phyloP scores from a whole-genome alignment of 441 rosid species.

The Arabidopsis lyrata region DNA sequence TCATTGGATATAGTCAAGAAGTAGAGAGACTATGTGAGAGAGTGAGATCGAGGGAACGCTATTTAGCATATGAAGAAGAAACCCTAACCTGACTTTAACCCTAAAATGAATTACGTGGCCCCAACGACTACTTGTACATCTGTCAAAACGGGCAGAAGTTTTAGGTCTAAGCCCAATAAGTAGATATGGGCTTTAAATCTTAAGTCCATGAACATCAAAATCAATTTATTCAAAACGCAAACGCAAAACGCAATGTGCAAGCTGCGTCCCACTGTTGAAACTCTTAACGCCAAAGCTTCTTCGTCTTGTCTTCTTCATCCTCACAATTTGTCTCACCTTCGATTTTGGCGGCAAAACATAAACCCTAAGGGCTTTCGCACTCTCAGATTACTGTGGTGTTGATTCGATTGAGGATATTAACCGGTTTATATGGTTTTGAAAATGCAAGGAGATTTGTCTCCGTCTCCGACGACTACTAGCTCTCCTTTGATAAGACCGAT shows the following conservation, averaged over 20 bases:
- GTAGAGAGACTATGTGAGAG: neutral
- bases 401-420: neutral
- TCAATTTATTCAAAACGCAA: neutral
- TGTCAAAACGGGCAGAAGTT: neutral
- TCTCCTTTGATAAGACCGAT: slow-evolving; percentile 71
- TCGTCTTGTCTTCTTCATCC: neutral
- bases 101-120: neutral
- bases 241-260: neutral
- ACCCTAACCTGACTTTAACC: neutral
- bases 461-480: slow-evolving; percentile 34
- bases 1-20: neutral
- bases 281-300: neutral
- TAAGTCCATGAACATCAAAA: neutral
- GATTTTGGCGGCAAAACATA: slow-evolving; percentile 40
- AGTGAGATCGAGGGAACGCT: neutral
- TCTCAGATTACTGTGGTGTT: neutral
- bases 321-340: slow-evolving; percentile 2
- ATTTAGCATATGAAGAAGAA: neutral
- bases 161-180: neutral
- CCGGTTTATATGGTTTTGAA: slow-evolving; percentile 16
- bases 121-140: neutral
- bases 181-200: neutral
- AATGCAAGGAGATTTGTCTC: slow-evolving; percentile 31
- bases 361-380: neutral
- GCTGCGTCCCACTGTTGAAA: neutral